Percentiles rank a stretch among this genome's conserved stretches.
Evolutionary conservation across 2,329 filamentous ascomycete genomes (phyloP).

Genomic region (Xylariaceae sp.): DNA sequence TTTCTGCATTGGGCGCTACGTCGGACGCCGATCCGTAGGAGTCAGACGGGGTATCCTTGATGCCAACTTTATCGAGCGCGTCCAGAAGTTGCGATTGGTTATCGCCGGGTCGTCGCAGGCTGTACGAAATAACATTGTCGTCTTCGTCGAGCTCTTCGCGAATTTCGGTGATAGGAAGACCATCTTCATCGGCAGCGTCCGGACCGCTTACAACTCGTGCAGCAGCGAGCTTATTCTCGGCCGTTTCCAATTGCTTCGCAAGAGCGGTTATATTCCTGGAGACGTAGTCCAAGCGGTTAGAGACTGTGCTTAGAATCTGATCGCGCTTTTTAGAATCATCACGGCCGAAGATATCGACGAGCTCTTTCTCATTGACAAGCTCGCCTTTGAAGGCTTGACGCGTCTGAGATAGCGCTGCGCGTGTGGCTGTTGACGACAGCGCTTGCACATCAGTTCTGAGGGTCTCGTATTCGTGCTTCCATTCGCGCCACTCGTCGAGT

Average conservation of each 20-base stretch:
- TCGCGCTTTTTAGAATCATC: conserved; percentile 47
- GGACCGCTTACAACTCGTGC: conserved; percentile 57
- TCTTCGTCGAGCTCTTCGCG: conserved; percentile 88
- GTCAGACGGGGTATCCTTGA: conserved; percentile 41
- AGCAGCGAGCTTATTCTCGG: conserved; percentile 66
- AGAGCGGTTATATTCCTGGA: conserved; percentile 72
- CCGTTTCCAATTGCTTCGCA: conserved; percentile 50
- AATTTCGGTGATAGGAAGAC: conserved; percentile 82
- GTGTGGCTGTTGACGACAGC: conserved; percentile 45
- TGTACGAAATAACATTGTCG: conserved; percentile 72
- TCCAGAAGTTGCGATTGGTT: conserved; percentile 65
- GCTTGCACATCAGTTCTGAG: conserved; percentile 75
- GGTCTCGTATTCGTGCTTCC: conserved; percentile 87
- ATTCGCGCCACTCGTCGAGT: conserved; percentile 82
- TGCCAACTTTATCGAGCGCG: conserved; percentile 71
- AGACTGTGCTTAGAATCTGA: conserved; percentile 65
- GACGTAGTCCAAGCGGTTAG: conserved; percentile 83
- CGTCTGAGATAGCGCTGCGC: conserved; percentile 54
- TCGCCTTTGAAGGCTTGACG: conserved; percentile 58
- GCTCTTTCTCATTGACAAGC: conserved; percentile 57
- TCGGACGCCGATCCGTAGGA: conserved; percentile 29
- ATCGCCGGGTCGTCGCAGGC: conserved; percentile 62
- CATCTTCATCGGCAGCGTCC: conserved; percentile 61
- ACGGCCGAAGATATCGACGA: conserved; percentile 48
- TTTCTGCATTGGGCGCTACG: conserved; percentile 10